Evolutionary conservation across 345 rosid genomes (phyloP), one percentile per base, ranked within the genome.

Genomic region (Eucalyptus camaldulensis): DNA sequence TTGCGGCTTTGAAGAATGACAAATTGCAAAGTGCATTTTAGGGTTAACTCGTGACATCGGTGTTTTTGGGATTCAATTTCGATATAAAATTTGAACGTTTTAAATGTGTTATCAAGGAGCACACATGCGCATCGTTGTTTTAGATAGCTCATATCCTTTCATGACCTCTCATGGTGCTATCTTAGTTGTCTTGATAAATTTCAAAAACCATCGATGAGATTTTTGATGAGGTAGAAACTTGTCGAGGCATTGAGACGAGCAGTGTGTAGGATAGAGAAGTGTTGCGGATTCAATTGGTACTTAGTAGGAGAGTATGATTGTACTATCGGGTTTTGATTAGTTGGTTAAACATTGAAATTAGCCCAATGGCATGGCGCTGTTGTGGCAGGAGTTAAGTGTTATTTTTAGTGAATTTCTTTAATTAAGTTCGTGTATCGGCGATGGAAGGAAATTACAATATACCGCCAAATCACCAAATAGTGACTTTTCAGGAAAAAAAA

Each of bases 141-240:
- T 3, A 29, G 5, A 65, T 65, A 14, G 21, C 5, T n/a, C 3
- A 8, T 5, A 14, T 65, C 76, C 6, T 65, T n/a, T n/a, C 0
- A 6, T 8, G 76, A 65, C 76, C 15, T 65, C 37, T 65, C 37
- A 3, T 4, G 21, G 10, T n/a, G 16, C 37, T 65, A 13, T n/a
- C 19, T 65, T n/a, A 8, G 9, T 2, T 65, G 40, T 65, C 37
- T n/a, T 3, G 37, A 15, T n/a, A 14, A 7, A 65, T n/a, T 29
- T 7, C 3, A 0, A 65, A n/a, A n/a, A 11, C 4, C 8, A 6
- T 6, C 0, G 15, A 60, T 27, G 16, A 3, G 4, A n/a, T 13
- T 60, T 24, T 6, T 60, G n/a, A 60, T 1, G 31, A 5, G 16
- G 4, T 5, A 60, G 1, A 5, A 60, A 60, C 40, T 65, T n/a